Evolutionary conservation across 2,329 filamentous ascomycete genomes (phyloP).

Genomic region (Colletotrichum lindemuthianum): DNA sequence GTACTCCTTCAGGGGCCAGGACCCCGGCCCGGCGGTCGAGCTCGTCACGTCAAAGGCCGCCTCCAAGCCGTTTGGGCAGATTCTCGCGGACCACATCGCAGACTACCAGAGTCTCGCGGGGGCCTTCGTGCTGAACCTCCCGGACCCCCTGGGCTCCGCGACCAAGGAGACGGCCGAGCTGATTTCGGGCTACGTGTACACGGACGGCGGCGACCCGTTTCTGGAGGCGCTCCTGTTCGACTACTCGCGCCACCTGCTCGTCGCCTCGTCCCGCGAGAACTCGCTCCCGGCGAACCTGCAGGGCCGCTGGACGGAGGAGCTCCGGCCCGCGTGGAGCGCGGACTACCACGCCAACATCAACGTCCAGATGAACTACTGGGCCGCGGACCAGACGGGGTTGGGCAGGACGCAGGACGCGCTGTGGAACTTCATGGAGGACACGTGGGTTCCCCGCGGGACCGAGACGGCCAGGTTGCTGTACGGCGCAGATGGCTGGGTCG

Average conservation of each 20-base stretch:
- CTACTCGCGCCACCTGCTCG: constrained; percentile 63
- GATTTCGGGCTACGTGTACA: constrained; percentile 45
- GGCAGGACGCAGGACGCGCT: constrained; percentile 55
- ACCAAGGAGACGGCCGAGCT: constrained; percentile 52
- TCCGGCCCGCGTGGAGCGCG: constrained; percentile 54
- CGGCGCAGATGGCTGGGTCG: constrained; percentile 63
- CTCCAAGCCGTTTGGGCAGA: constrained; percentile 42
- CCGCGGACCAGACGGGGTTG: constrained; percentile 62
- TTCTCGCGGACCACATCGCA: constrained; percentile 49
- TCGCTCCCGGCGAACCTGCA: constrained; percentile 66
- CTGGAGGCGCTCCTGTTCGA: constrained; percentile 64
- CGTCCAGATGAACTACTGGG: constrained; percentile 71
- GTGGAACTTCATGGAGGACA: constrained; percentile 64
- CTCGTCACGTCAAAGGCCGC: constrained; percentile 45
- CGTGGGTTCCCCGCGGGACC: constrained; percentile 62
- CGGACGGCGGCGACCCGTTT: constrained; percentile 57
- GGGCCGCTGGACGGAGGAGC: constrained; percentile 62
- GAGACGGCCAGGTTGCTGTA: constrained; percentile 65
- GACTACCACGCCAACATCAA: constrained; percentile 71
- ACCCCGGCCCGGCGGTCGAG: constrained; percentile 53
- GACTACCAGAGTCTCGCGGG: constrained; percentile 53
- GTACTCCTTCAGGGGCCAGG: constrained; percentile 60
- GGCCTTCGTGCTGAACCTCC: constrained; percentile 55
- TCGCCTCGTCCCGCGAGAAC: constrained; percentile 61
- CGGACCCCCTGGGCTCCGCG: constrained; percentile 54